A percentile compares a stretch with the other conserved stretches of the same genome.
Evolutionary conservation across 2,329 filamentous ascomycete genomes (phyloP).

Genomic region (Myrmaecium sp.): DNA sequence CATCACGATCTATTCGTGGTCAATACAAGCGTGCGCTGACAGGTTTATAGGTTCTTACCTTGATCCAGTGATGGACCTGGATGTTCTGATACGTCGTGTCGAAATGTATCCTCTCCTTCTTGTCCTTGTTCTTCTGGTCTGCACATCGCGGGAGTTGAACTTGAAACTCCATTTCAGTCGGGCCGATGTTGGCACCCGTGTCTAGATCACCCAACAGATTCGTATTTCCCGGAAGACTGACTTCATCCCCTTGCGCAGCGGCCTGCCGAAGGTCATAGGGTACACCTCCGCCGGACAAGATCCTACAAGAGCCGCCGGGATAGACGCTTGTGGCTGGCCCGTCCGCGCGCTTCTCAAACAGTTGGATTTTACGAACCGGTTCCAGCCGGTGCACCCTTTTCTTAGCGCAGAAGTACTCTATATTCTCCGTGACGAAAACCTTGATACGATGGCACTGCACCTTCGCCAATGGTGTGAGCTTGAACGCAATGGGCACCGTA

Average conservation of each 20-base stretch:
- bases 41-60: constrained; percentile 39
- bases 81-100: constrained; percentile 91
- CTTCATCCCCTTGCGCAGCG: constrained; percentile 37
- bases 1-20: constrained; percentile 61
- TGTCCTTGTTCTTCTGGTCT: constrained; percentile 61
- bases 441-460: constrained; percentile 87
- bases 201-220: constrained; percentile 73
- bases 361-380: constrained; percentile 62
- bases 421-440: constrained; percentile 76
- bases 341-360: constrained; percentile 80
- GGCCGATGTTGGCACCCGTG: constrained; percentile 60
- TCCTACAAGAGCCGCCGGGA: constrained; percentile 56
- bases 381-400: constrained; percentile 74
- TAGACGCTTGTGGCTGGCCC: constrained; percentile 56
- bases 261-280: constrained; percentile 43
- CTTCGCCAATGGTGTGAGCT: constrained; percentile 80
- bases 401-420: constrained; percentile 80
- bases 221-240: constrained; percentile 35
- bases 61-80: constrained; percentile 92
- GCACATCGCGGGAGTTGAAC: constrained; percentile 82
- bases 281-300: constrained; percentile 67
- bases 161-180: constrained; percentile 88
- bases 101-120: constrained; percentile 58
- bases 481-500: constrained; percentile 84
- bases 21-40: constrained; percentile 1